Evolutionary conservation across 202 grass and related monocot species (phyloP).

Genomic region (Panicum hallii): DNA sequence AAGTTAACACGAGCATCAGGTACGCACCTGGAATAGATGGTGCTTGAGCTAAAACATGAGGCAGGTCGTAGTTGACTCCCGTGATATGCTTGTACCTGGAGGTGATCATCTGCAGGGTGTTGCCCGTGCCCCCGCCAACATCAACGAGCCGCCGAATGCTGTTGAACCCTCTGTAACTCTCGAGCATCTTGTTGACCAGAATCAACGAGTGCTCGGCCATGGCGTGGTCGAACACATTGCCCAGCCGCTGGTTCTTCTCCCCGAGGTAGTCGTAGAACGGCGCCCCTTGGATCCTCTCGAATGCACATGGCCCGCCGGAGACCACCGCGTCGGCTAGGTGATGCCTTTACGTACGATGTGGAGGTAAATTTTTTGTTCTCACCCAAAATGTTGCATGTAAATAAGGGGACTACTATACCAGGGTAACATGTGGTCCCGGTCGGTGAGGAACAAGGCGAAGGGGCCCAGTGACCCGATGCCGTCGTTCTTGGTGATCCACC

Average conservation of each 20-base stretch:
- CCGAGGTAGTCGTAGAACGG: conserved; percentile 36
- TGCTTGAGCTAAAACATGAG: conserved; percentile 5
- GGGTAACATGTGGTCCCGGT: conserved; percentile 51
- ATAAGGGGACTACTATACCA: conserved; percentile 3
- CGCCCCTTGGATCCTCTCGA: conserved; percentile 51
- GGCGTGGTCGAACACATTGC: conserved; percentile 33
- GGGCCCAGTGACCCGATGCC: conserved; percentile 52
- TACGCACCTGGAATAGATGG: no score
- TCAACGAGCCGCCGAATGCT: conserved; percentile 32
- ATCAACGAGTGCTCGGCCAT: conserved; percentile 32
- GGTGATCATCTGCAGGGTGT: conserved; percentile 40
- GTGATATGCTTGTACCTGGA: conserved; percentile 36
- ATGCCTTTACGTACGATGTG: neutral
- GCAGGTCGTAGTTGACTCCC: conserved; percentile 48
- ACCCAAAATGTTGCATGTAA: no score
- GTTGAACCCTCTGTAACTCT: conserved; percentile 27
- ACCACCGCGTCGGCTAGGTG: conserved; percentile 41
- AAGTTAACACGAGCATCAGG: no score
- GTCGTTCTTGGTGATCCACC: conserved; percentile 56
- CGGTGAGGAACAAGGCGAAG: conserved; percentile 46
- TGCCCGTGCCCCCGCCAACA: conserved; percentile 39
- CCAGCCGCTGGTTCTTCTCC: conserved; percentile 29
- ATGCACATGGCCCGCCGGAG: neutral
- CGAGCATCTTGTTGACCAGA: conserved; percentile 25
- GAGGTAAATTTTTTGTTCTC: no score